Conservation (phyloP, 140 eudicot genomes). For the Erigeron philadelphicus region DNA sequence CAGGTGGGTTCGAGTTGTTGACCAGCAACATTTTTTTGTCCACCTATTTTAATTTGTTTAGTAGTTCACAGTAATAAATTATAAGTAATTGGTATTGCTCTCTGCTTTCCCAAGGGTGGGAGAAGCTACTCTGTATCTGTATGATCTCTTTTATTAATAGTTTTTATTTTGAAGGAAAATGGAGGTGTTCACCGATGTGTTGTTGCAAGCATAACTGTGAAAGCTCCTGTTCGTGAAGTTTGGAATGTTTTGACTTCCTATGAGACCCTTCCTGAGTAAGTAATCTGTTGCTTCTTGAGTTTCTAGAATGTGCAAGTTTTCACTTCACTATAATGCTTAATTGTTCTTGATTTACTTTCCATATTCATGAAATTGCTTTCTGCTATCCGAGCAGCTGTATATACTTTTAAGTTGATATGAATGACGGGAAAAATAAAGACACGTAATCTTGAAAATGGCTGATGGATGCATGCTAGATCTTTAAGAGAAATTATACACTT, state of each 20-base stretch:
- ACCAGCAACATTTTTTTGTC: too few species aligned
- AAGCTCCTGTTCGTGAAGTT: constrained; percentile 97
- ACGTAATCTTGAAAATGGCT: constrained; percentile 3
- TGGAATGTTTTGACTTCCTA: constrained; percentile 91
- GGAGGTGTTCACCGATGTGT: constrained; percentile 98
- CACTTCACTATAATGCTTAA: constrained; percentile 1
- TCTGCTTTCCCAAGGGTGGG: constrained; percentile 8
- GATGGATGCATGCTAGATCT: constrained; percentile 18
- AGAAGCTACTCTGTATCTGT: constrained; percentile 19
- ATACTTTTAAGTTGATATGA: not conserved
- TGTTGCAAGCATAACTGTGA: constrained; percentile 89
- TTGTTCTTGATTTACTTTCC: constrained; percentile 6
- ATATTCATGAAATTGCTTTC: constrained; percentile 10
- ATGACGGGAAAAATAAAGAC: constrained; percentile 19
- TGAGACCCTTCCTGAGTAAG: constrained; percentile 98
- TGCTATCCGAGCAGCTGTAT: too few species aligned
- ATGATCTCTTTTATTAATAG: constrained; percentile 11
- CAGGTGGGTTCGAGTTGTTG: not conserved
- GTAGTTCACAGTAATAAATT: too few species aligned
- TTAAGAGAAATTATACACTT: constrained; percentile 14
- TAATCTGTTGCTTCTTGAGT: constrained; percentile 13
- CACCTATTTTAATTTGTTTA: too few species aligned
- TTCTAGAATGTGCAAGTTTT: constrained; percentile 4
- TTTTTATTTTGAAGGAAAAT: constrained; percentile 62
- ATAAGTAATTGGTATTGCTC: not conserved